Evolutionary conservation across 148 eudicot species (phyloP).

Genomic region (Arctostaphylos glauca): DNA sequence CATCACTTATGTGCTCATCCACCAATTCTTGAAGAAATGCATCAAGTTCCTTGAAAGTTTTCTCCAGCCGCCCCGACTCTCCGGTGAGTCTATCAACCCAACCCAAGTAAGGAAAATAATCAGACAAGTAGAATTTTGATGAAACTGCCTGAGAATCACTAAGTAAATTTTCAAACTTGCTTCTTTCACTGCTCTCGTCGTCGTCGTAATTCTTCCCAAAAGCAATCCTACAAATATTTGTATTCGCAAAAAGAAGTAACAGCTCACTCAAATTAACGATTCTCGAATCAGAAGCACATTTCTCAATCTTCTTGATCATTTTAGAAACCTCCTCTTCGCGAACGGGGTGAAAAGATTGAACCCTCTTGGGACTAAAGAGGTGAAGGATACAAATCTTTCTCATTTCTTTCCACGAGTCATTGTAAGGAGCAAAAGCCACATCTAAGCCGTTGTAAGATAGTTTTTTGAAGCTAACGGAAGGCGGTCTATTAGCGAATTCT

Average conservation of each 20-base stretch:
- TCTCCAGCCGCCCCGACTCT: neutral
- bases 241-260: neutral
- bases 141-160: neutral
- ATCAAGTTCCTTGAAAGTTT: slow-evolving; percentile 4
- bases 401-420: slow-evolving; percentile 13
- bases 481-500: neutral
- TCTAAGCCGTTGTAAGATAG: slow-evolving; percentile 6
- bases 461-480: neutral
- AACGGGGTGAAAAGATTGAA: slow-evolving; percentile 3
- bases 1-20: neutral
- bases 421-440: slow-evolving; percentile 7
- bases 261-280: slow-evolving; percentile 5
- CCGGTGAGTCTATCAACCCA: slow-evolving; percentile 13
- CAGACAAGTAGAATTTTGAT: neutral
- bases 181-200: neutral
- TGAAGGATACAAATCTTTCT: slow-evolving; percentile 3
- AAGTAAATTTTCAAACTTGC: neutral
- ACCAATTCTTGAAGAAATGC: neutral
- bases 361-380: slow-evolving; percentile 5
- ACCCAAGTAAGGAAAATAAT: slow-evolving; percentile 10
- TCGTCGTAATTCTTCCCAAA: slow-evolving; percentile 1
- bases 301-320: neutral
- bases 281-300: neutral
- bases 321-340: neutral
- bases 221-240: neutral